Percentiles rank a stretch among this genome's conserved stretches.
These are phyloP conservation scores for Fennellomyces sp. DNA, from an alignment of 371 early-diverging fungal genomes.

Conservation along the genomic window DNA sequence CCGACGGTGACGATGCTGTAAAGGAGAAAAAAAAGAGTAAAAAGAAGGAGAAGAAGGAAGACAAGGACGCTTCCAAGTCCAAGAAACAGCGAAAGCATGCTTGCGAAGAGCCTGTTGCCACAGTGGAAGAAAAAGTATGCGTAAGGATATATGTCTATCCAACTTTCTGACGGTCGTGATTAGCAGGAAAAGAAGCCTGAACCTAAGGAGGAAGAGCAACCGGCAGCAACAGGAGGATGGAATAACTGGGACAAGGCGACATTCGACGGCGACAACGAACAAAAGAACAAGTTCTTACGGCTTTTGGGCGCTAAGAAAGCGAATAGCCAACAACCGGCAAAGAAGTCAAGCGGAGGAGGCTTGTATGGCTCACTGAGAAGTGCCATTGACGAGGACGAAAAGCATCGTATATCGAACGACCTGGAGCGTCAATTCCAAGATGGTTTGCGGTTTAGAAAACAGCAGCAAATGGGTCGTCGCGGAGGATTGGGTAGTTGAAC, in stretches of 20 bases:
- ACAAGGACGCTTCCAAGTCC: conserved; percentile 5
- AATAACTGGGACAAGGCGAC: conserved; percentile 55
- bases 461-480: conserved; percentile 45
- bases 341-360: conserved; percentile 31
- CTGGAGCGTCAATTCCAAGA: conserved; percentile 49
- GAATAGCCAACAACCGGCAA: conserved; percentile 12
- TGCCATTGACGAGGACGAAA: conserved; percentile 51
- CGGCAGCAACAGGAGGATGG: conserved; percentile 36
- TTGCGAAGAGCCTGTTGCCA: conserved; percentile 4
- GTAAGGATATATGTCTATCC: no score
- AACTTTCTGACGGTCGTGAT: no score
- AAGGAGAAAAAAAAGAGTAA: conserved; percentile 23
- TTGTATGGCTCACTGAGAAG: conserved; percentile 44
- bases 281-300: conserved; percentile 50
- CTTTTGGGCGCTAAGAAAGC: conserved; percentile 49
- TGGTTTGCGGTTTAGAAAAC: conserved; percentile 49
- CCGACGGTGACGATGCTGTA: conserved; percentile 6
- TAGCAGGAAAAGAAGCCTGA: background rate
- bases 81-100: conserved; percentile 21
- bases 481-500: conserved; percentile 45
- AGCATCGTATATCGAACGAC: conserved; percentile 33
- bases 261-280: conserved; percentile 47
- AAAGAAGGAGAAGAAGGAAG: conserved; percentile 8
- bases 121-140: no score
- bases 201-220: background rate